Percentiles rank a stretch among this genome's conserved stretches.
Conservation (phyloP, 768 basidiomycete species). For the Mycena galericulata region DNA sequence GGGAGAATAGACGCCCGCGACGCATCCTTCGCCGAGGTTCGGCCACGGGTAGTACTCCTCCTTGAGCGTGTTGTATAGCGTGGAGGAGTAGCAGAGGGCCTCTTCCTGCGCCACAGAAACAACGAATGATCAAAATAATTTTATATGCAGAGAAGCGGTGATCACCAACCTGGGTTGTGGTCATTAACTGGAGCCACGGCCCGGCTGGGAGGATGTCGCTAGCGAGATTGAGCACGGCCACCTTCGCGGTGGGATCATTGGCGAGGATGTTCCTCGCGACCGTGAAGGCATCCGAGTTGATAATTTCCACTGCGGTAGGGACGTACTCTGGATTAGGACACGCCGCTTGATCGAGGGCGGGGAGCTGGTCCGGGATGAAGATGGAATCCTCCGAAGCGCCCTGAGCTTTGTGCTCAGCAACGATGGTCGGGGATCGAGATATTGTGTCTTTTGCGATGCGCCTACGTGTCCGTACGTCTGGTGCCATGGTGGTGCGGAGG, state of each 20-base stretch:
- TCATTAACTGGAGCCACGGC: slow-evolving; percentile 21
- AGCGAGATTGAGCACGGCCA: slow-evolving; percentile 54
- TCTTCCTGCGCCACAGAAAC: slow-evolving; percentile 49
- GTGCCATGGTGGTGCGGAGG: slow-evolving; percentile 17
- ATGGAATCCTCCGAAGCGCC: slow-evolving; percentile 47
- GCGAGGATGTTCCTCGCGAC: slow-evolving; percentile 47
- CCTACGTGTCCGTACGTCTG: not conserved
- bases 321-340: slow-evolving; percentile 30
- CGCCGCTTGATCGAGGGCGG: slow-evolving; percentile 36
- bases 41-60: slow-evolving; percentile 59
- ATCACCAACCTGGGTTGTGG: slow-evolving; percentile 41
- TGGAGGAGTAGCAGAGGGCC: slow-evolving; percentile 61
- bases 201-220: slow-evolving; percentile 46
- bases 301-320: slow-evolving; percentile 39
- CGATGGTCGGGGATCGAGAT: slow-evolving; percentile 37
- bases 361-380: slow-evolving; percentile 45
- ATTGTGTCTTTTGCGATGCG: slow-evolving; percentile 24
- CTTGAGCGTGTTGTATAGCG: slow-evolving; percentile 56
- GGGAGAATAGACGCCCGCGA: slow-evolving; percentile 57
- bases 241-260: slow-evolving; percentile 43
- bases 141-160: too few relatives aligned
- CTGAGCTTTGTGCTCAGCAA: slow-evolving; percentile 40
- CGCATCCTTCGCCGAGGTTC: slow-evolving; percentile 54
- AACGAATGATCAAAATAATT: not conserved
- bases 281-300: slow-evolving; percentile 54